Conservation (phyloP, 805 yeast genomes). For the Candida tibetensis region DNA sequence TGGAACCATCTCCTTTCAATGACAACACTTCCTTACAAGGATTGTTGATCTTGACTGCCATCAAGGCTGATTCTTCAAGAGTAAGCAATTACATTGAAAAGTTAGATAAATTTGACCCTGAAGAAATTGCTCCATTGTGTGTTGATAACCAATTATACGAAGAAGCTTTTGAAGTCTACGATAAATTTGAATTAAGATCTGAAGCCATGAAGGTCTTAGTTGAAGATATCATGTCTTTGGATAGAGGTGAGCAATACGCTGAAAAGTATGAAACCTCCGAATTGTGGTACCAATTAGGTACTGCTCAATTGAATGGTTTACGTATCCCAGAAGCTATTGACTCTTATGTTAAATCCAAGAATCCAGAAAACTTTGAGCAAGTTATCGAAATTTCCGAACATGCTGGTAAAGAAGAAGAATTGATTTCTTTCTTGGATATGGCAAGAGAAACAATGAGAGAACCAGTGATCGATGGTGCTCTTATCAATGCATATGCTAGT, state of each 20-base stretch:
- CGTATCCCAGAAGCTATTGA: constrained; percentile 88
- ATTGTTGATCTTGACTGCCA: constrained; percentile 86
- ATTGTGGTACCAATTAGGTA: constrained; percentile 93
- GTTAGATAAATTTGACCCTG: constrained; percentile 86
- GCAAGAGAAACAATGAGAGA: constrained; percentile 91
- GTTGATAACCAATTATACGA: constrained; percentile 84
- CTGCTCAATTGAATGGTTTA: constrained; percentile 91
- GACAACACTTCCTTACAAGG: constrained; percentile 96
- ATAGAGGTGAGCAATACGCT: constrained; percentile 91
- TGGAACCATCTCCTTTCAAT: constrained; percentile 96
- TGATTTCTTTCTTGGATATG: constrained; percentile 81
- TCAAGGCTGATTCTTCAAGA: constrained; percentile 88
- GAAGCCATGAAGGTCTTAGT: constrained; percentile 89
- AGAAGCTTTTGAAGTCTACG: constrained; percentile 91
- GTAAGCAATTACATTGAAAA: constrained; percentile 83
- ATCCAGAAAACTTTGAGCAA: constrained; percentile 83
- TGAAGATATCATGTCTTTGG: constrained; percentile 90
- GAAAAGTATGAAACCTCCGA: constrained; percentile 84
- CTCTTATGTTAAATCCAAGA: constrained; percentile 88
- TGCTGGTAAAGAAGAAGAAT: constrained; percentile 94
- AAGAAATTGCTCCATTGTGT: constrained; percentile 90
- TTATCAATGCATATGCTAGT: constrained; percentile 82
- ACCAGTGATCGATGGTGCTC: constrained; percentile 88
- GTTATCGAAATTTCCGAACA: constrained; percentile 93
- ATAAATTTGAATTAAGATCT: constrained; percentile 71